Evolutionary conservation across 2,329 filamentous ascomycete species (phyloP).

Genomic region (Bipolaris victoriae): DNA sequence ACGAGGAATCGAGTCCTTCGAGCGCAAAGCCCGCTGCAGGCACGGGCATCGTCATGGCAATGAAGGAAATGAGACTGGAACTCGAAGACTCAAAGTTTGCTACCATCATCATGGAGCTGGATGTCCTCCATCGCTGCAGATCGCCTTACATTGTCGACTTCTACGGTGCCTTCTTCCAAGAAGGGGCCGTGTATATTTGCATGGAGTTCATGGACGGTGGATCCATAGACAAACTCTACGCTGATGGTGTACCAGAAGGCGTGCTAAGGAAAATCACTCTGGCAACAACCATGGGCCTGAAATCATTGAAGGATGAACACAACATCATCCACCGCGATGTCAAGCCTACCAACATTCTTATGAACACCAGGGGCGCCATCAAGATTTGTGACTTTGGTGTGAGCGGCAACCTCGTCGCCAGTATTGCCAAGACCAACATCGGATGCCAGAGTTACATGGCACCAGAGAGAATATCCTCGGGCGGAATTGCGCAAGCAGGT

Average conservation of each 20-base stretch:
- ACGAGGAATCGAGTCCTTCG: conserved; percentile 48
- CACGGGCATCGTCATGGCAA: conserved; percentile 89
- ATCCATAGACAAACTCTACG: conserved; percentile 95
- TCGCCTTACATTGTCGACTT: conserved; percentile 99
- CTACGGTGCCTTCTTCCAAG: conserved; percentile 98
- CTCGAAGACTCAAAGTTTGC: conserved; percentile 96
- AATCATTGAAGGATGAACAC: conserved; percentile 93
- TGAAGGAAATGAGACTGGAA: conserved; percentile 98
- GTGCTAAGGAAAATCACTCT: conserved; percentile 90
- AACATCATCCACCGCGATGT: conserved; percentile 99
- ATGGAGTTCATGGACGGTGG: conserved; percentile 99
- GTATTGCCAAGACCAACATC: conserved; percentile 98
- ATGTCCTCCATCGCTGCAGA: conserved; percentile 92
- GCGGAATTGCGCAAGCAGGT: conserved; percentile 74
- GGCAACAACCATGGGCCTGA: conserved; percentile 87
- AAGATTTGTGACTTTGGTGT: conserved; percentile 99
- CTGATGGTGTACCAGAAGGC: conserved; percentile 85
- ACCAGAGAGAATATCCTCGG: conserved; percentile 90
- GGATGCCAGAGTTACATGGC: conserved; percentile 99
- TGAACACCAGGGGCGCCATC: conserved; percentile 87
- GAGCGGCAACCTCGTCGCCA: conserved; percentile 93
- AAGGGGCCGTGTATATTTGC: conserved; percentile 98
- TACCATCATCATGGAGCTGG: conserved; percentile 95
- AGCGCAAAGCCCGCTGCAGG: conserved; percentile 52
- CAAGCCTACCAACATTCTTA: conserved; percentile 97